Base-by-base conservation (phyloP, 2,329 filamentous ascomycete genomes). In the Aspergillus piperis region DNA sequence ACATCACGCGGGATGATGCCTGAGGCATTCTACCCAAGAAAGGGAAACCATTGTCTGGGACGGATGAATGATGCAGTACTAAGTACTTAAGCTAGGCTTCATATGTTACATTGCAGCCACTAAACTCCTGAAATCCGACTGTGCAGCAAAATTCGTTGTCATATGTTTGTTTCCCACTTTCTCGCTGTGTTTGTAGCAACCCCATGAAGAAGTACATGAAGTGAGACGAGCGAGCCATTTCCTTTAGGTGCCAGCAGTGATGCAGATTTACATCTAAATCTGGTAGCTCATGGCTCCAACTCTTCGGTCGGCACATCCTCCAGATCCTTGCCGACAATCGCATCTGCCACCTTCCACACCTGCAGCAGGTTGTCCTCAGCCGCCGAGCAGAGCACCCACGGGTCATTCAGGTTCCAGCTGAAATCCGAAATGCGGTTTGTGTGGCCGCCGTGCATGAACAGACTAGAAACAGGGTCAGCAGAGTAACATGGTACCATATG, bases 361-460 rank as follows among this genome's bases (percentile, higher is more conserved):
- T 99, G 95, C 64, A 99, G 85, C 66, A 98, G 82, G 73, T 99
- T 99, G 79, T 99, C 95, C 75, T 99, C 96, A 0, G 94, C 95
- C 15, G 95, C 93, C 62, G 91, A 96, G 75, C 92, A 93, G 67
- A 99, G 90, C 58, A 97, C 86, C 96, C 96, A 99, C 4, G 94
- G 93, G 71, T 97, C 92, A 74, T 96, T 96, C 68, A 88, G 87
- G 77, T 99, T 99, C 94, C 94, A 99, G 78, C 90, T 94, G 73
- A 99, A 99, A 77, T 99, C 96, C 38, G 91, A 92, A 63, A 99
- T 87, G 67, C 96, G 90, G 78, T 97, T 97, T 10, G 95, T 99
- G 80, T 99, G 96, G 32, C 95, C 95, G 62, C 95, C 95, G 71
- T 99, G 95, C 93, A 99, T 98, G 79, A 99, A 99, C 1, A 99